phyloP scores from a whole-genome alignment of 2,329 filamentous ascomycete genomes.

The Alternaria novae-zelandiae region DNA sequence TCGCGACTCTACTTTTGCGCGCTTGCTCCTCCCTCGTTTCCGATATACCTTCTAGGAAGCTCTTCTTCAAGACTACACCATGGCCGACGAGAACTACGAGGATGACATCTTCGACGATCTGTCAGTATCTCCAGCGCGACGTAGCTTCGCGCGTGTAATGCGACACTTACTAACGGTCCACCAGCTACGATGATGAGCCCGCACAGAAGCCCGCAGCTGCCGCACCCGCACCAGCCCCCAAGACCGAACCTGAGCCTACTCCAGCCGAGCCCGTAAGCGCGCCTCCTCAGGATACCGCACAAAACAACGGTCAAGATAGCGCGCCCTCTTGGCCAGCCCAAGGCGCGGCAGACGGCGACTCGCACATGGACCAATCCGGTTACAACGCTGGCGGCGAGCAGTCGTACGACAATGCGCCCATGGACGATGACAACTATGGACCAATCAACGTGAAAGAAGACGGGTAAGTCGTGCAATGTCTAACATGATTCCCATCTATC shows the following conservation, averaged over 20 bases:
- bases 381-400: slow-evolving; percentile 40
- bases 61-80: slow-evolving; percentile 44
- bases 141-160: not conserved
- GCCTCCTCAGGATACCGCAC: slow-evolving; percentile 22
- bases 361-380: slow-evolving; percentile 40
- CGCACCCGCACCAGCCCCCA: slow-evolving; percentile 26
- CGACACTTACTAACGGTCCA: slow-evolving; percentile 26
- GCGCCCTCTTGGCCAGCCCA: slow-evolving; percentile 27
- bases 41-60: not conserved
- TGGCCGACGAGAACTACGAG: slow-evolving; percentile 86
- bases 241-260: slow-evolving; percentile 29
- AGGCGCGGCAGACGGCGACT: slow-evolving; percentile 28
- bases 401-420: slow-evolving; percentile 38
- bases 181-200: slow-evolving; percentile 50
- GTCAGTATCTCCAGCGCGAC: slow-evolving; percentile 61
- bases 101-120: slow-evolving; percentile 96
- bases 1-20: not conserved
- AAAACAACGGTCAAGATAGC: slow-evolving; percentile 20
- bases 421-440: slow-evolving; percentile 53
- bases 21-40: not conserved
- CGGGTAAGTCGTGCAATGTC: slow-evolving; percentile 69
- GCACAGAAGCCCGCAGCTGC: slow-evolving; percentile 37
- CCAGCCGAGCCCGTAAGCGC: slow-evolving; percentile 25
- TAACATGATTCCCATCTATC: slow-evolving; percentile 2
- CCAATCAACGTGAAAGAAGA: slow-evolving; percentile 84